These are phyloP conservation scores for Picea engelmannii DNA, from an alignment of 83 land plant species.

Conservation along the genomic window DNA sequence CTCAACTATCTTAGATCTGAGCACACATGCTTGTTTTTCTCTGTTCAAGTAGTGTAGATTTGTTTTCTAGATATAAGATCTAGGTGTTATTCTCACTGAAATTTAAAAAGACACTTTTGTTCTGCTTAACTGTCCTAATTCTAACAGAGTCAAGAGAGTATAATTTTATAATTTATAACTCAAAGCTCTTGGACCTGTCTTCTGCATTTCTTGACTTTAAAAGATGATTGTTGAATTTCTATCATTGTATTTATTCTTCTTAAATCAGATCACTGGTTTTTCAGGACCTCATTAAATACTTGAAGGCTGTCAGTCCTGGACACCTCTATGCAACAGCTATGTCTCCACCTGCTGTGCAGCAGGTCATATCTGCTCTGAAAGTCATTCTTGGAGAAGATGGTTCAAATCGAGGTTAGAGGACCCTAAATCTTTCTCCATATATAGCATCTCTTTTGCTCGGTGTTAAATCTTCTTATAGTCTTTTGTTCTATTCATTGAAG, in stretches of 20 bases:
- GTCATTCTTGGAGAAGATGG: conserved; percentile 96
- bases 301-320: conserved; percentile 86
- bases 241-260: neutral
- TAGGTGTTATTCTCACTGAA: no score
- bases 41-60: no score
- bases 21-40: no score
- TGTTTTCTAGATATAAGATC: no score
- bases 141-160: no score
- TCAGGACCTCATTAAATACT: conserved; percentile 87
- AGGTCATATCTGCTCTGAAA: conserved; percentile 87
- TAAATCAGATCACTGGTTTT: conserved; percentile 4
- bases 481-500: neutral
- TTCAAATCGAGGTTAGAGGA: conserved; percentile 67
- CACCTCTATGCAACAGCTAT: conserved; percentile 96
- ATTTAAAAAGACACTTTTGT: no score
- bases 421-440: neutral
- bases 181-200: no score
- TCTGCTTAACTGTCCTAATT: no score
- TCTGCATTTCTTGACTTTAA: no score
- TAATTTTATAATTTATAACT: no score
- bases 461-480: neutral
- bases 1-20: no score
- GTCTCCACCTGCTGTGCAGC: conserved; percentile 91
- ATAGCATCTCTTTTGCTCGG: neutral
- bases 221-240: conserved; percentile 11